These are phyloP conservation scores for Endoconidiophora laricicola DNA, from an alignment of 2,329 filamentous ascomycete species.

Conservation along the genomic window DNA sequence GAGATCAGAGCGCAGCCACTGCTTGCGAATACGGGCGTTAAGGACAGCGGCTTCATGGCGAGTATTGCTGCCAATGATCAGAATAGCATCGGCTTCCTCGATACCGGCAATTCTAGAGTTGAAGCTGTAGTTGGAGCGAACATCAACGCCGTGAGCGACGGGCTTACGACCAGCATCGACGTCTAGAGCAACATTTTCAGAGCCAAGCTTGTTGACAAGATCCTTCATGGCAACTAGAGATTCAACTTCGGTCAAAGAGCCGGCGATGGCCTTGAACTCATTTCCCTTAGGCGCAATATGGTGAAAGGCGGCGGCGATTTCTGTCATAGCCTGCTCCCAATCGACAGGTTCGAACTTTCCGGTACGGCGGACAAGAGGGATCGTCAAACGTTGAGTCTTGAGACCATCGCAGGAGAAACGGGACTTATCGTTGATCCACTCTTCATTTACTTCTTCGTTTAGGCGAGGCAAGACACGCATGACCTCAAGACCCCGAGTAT, in stretches of 20 bases:
- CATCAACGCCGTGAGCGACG: conserved; percentile 79
- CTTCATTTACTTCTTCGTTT: conserved; percentile 97
- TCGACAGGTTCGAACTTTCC: conserved; percentile 83
- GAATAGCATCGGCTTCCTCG: conserved; percentile 81
- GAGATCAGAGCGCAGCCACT: conserved; percentile 89
- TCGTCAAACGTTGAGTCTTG: conserved; percentile 89
- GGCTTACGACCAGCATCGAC: conserved; percentile 71
- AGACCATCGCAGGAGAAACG: conserved; percentile 92
- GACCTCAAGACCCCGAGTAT: conserved; percentile 84
- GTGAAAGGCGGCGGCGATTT: conserved; percentile 68
- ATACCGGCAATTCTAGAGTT: conserved; percentile 91
- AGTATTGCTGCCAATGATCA: conserved; percentile 89
- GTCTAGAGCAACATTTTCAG: conserved; percentile 88
- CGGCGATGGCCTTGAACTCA: conserved; percentile 90
- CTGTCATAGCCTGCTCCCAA: conserved; percentile 88
- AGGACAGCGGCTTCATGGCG: conserved; percentile 88
- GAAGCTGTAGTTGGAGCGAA: conserved; percentile 89
- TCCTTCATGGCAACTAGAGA: conserved; percentile 94
- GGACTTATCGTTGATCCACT: conserved; percentile 99
- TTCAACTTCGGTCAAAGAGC: conserved; percentile 81
- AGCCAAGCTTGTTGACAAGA: conserved; percentile 86
- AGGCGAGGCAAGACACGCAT: conserved; percentile 87
- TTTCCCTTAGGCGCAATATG: conserved; percentile 69
- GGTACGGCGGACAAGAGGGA: conserved; percentile 73
- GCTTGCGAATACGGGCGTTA: conserved; percentile 93